phyloP scores from a whole-genome alignment of 805 yeast species.

The Kazachstania taianensis region DNA sequence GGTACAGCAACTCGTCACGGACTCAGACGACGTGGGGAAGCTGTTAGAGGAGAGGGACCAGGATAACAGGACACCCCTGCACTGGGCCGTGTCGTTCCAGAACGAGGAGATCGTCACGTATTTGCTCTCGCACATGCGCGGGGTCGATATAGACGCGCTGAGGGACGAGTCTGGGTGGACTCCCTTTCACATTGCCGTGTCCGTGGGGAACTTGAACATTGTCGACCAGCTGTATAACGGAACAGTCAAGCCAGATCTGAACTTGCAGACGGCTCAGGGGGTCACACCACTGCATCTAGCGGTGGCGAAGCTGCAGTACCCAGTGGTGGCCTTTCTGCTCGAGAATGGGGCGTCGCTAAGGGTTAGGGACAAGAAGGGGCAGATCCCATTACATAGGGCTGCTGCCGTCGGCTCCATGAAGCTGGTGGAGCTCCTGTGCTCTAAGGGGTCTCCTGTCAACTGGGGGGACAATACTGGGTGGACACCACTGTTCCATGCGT shows the following conservation, averaged over 20 bases:
- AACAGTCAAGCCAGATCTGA: slow-evolving; percentile 47
- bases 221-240: slow-evolving; percentile 40
- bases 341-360: slow-evolving; percentile 52
- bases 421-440: slow-evolving; percentile 44
- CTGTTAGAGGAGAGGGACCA: slow-evolving; percentile 43
- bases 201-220: slow-evolving; percentile 54
- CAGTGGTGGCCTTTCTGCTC: slow-evolving; percentile 45
- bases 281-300: slow-evolving; percentile 71
- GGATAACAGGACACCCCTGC: slow-evolving; percentile 73
- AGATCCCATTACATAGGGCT: slow-evolving; percentile 71
- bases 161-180: slow-evolving; percentile 81
- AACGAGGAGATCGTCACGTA: slow-evolving; percentile 40
- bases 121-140: slow-evolving; percentile 28
- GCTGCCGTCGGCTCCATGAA: slow-evolving; percentile 62
- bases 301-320: slow-evolving; percentile 53
- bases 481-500: slow-evolving; percentile 83
- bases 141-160: slow-evolving; percentile 55
- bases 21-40: slow-evolving; percentile 34
- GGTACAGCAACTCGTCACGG: slow-evolving; percentile 41
- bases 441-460: slow-evolving; percentile 52
- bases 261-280: slow-evolving; percentile 55
- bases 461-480: slow-evolving; percentile 63
- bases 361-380: slow-evolving; percentile 55
- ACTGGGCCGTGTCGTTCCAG: slow-evolving; percentile 76
- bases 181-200: slow-evolving; percentile 71